Percentiles rank a stretch among this genome's conserved stretches.
Evolutionary conservation across 257 asterid genomes (phyloP).

Genomic region (Solanum tarijense): DNA sequence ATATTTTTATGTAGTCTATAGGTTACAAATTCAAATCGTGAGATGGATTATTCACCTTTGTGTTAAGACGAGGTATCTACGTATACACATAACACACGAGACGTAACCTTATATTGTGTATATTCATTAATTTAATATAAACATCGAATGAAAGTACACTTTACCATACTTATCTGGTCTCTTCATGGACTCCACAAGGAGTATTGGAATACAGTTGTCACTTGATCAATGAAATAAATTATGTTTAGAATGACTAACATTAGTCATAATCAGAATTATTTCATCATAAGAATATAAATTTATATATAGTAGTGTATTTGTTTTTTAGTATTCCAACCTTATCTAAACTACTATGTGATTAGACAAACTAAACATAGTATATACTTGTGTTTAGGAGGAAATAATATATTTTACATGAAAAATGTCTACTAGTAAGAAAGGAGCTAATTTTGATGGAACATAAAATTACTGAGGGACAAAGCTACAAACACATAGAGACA

Average conservation of each 20-base stretch:
- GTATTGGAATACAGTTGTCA: slow-evolving; percentile 20
- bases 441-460: not conserved
- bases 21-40: not conserved
- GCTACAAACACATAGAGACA: not conserved
- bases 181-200: not conserved
- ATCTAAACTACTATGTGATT: not conserved
- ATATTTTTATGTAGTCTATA: not conserved
- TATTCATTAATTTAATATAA: not conserved
- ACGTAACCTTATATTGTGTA: not conserved
- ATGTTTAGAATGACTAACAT: not conserved
- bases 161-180: not conserved
- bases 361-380: not conserved
- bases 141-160: not conserved
- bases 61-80: not conserved
- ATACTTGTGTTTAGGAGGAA: not conserved
- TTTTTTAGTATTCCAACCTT: not conserved
- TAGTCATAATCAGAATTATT: slow-evolving; percentile 1
- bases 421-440: not conserved
- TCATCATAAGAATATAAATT: not conserved
- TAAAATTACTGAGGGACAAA: not conserved
- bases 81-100: not conserved
- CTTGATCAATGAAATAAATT: not conserved
- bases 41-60: not conserved
- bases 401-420: not conserved
- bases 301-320: not conserved